Percentiles rank a stretch among this genome's conserved stretches.
These are phyloP conservation scores for Nidularia pulvinata DNA, from an alignment of 768 basidiomycete species.

Conservation along the genomic window DNA sequence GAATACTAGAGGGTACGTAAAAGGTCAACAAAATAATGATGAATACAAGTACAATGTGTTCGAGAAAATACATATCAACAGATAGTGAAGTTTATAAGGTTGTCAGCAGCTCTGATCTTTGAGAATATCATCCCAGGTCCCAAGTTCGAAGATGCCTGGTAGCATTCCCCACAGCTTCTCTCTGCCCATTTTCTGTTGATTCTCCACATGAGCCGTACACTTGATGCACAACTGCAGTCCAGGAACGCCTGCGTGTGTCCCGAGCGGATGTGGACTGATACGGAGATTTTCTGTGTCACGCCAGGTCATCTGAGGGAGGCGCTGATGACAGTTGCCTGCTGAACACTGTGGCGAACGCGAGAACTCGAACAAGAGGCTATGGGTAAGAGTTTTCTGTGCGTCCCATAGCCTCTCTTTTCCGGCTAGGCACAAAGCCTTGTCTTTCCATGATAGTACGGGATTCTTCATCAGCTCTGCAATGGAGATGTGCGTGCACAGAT, in stretches of 20 bases:
- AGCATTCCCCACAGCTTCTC: conserved; percentile 35
- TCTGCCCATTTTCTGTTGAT: conserved; percentile 27
- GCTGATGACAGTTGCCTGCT: conserved; percentile 14
- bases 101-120: too few species aligned
- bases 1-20: too few species aligned
- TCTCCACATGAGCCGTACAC: conserved; percentile 24
- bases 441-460: conserved; percentile 32
- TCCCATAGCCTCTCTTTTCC: conserved; percentile 39
- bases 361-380: conserved; percentile 34
- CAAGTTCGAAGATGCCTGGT: conserved; percentile 31
- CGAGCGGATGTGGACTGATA: conserved; percentile 32
- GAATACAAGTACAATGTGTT: too few species aligned
- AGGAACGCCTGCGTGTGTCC: conserved; percentile 31
- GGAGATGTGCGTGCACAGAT: conserved; percentile 38
- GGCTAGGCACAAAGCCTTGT: conserved; percentile 38
- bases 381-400: conserved; percentile 31
- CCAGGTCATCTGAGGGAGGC: conserved; percentile 22
- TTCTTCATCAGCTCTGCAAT: conserved; percentile 30
- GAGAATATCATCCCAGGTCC: conserved; percentile 39
- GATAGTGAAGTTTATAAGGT: too few species aligned
- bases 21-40: too few species aligned
- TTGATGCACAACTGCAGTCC: conserved; percentile 25
- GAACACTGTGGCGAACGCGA: conserved; percentile 23
- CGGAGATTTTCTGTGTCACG: conserved; percentile 28
- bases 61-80: too few species aligned